Conservation (phyloP, 768 basidiomycete species). For the Leccinum disarticulatum region DNA sequence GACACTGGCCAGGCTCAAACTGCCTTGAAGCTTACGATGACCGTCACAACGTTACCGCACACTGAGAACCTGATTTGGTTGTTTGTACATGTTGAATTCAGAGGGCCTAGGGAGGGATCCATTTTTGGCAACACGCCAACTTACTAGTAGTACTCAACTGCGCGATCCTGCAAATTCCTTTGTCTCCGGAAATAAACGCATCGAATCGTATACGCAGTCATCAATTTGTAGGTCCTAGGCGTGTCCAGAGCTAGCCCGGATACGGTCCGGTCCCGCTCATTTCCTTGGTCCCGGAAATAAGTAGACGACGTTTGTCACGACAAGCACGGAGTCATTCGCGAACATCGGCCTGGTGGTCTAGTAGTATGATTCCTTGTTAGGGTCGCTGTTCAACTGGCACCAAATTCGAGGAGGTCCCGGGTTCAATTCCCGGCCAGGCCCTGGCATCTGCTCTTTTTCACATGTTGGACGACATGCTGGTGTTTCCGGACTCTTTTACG, state of each 20-base stretch:
- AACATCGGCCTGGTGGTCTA: conserved; percentile 54
- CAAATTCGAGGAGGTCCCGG: conserved; percentile 71
- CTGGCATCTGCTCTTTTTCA: conserved; percentile 1
- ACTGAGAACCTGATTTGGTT: conserved; percentile 16
- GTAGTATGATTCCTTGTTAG: conserved; percentile 69
- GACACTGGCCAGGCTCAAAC: conserved; percentile 4
- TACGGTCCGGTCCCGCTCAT: not conserved
- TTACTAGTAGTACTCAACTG: no score
- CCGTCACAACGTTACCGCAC: conserved; percentile 4
- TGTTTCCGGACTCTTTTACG: conserved; percentile 12
- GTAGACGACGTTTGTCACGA: not conserved
- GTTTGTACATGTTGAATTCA: conserved; percentile 32
- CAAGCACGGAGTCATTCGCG: not conserved
- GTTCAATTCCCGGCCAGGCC: conserved; percentile 87
- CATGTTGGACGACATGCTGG: not conserved
- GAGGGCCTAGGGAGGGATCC: conserved; percentile 10
- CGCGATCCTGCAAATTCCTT: not conserved
- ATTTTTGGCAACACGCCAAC: conserved; percentile 8
- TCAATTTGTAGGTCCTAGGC: not conserved
- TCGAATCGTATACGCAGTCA: not conserved
- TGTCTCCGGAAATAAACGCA: not conserved
- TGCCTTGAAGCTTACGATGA: conserved; percentile 12
- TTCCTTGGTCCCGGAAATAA: not conserved
- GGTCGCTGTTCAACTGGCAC: conserved; percentile 25
- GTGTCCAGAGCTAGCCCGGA: not conserved